Evolutionary conservation across 208 protist species (phyloP).

Genomic region (Trichomonas vaginalis): DNA sequence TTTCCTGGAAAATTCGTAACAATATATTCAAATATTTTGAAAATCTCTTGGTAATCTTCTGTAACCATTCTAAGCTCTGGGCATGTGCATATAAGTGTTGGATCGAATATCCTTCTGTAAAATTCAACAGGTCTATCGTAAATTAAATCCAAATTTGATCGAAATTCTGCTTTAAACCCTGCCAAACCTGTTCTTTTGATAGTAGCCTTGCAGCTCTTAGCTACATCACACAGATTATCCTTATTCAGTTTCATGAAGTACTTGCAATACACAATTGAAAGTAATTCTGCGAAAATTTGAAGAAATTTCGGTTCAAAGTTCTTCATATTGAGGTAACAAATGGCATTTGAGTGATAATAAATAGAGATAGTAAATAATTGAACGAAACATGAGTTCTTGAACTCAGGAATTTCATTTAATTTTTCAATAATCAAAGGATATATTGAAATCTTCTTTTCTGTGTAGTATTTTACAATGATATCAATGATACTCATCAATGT

Average conservation of each 20-base stretch:
- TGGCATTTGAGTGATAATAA: not conserved
- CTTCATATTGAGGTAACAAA: not conserved
- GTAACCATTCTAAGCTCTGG: not conserved
- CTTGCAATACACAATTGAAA: not conserved
- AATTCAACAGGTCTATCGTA: not conserved
- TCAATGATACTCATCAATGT: not conserved
- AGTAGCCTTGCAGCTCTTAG: not conserved
- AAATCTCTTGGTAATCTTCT: not conserved
- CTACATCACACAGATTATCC: not conserved
- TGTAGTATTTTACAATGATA: not conserved
- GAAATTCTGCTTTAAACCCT: not conserved
- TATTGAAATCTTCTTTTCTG: not conserved
- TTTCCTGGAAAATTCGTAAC: not conserved
- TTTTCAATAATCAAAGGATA: not conserved
- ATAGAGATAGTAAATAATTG: not conserved
- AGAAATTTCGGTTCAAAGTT: not conserved
- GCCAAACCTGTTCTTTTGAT: not conserved
- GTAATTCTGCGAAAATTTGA: not conserved
- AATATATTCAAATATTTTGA: not conserved
- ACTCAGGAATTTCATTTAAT: not conserved
- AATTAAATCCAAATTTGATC: not conserved
- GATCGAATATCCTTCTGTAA: not conserved
- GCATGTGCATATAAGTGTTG: not conserved
- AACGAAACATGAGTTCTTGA: not conserved
- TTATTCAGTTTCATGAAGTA: not conserved